Conservation (phyloP, 495 filamentous ascomycete genomes). For the Aspergillus asperescens region DNA sequence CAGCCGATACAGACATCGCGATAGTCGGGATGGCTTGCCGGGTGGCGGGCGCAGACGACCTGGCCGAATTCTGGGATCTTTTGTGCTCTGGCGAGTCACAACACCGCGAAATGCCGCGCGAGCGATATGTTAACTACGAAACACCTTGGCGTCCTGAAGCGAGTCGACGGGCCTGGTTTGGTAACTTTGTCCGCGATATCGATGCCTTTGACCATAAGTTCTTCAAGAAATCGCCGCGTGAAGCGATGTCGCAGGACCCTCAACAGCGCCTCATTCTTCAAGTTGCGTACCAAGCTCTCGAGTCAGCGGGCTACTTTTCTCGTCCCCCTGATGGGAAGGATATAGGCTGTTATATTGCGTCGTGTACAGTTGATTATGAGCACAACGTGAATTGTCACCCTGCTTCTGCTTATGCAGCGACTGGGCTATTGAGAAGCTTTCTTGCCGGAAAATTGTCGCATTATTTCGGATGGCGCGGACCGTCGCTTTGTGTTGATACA, state of each 20-base stretch:
- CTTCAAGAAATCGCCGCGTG: constrained; percentile 45
- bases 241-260: constrained; percentile 47
- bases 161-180: constrained; percentile 35
- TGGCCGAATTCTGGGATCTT: constrained; percentile 43
- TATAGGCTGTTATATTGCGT: constrained; percentile 37
- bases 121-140: constrained; percentile 34
- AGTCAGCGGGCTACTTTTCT: constrained; percentile 40
- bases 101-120: constrained; percentile 32
- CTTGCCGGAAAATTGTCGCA: constrained; percentile 34
- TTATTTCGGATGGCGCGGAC: constrained; percentile 49
- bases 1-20: constrained; percentile 38
- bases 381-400: constrained; percentile 33
- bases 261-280: constrained; percentile 49
- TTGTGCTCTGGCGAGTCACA: constrained; percentile 39
- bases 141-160: constrained; percentile 31
- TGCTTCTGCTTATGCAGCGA: constrained; percentile 36
- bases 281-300: constrained; percentile 44
- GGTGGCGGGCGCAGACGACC: constrained; percentile 43
- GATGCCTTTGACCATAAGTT: constrained; percentile 51
- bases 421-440: constrained; percentile 32
- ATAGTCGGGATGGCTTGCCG: constrained; percentile 50
- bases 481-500: constrained; percentile 40
- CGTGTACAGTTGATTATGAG: constrained; percentile 31
- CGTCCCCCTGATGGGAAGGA: constrained; percentile 7
- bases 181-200: constrained; percentile 41